Conservation (phyloP, 2,329 filamentous ascomycete genomes). For the Ceratocystis smalleyi region DNA sequence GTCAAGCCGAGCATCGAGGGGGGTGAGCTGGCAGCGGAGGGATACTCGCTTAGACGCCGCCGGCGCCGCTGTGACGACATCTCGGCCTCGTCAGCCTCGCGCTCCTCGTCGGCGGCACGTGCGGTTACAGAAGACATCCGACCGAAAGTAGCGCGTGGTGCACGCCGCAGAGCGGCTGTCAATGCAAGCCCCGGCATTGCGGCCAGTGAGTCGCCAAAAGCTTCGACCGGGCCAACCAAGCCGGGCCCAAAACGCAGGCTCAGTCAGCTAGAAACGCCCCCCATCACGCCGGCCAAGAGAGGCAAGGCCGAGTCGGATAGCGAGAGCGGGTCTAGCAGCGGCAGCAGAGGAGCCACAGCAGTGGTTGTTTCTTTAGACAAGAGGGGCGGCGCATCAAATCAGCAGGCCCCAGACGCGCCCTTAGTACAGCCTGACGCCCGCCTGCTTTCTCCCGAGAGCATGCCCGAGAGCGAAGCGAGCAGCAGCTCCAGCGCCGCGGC, state of each 20-base stretch:
- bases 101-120: constrained; percentile 34
- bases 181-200: neutral
- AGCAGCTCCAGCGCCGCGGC: neutral
- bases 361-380: neutral
- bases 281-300: constrained; percentile 9
- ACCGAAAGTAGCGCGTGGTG: constrained; percentile 28
- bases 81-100: constrained; percentile 30
- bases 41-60: constrained; percentile 42
- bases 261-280: constrained; percentile 5
- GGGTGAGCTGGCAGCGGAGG: constrained; percentile 28
- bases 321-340: neutral
- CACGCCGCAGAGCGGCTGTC: neutral
- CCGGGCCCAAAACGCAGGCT: constrained; percentile 15
- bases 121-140: constrained; percentile 37
- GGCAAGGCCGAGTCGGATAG: constrained; percentile 14
- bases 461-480: neutral
- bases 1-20: constrained; percentile 39
- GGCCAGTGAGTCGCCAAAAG: neutral
- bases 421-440: neutral
- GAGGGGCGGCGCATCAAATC: neutral
- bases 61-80: constrained; percentile 33
- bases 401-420: neutral
- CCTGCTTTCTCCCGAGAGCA: neutral
- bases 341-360: neutral
- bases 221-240: neutral